Evolutionary conservation across 805 yeast species (phyloP), one percentile per base, ranked within the genome.

Genomic region (Debaryomyces hansenii): DNA sequence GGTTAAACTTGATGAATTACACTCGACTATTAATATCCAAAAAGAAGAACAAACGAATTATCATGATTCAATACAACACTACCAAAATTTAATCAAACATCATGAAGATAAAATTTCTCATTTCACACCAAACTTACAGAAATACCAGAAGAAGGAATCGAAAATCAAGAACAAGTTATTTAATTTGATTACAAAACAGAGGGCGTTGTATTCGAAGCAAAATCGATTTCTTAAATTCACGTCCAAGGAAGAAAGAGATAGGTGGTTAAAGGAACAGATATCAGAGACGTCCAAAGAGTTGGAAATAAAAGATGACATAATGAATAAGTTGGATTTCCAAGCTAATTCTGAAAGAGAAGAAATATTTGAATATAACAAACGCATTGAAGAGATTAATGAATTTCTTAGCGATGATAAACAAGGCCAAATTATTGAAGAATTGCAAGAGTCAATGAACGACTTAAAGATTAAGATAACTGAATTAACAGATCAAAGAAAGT

Each of bases 401-500:
- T 10, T 35, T 8, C 45, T 62, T 10, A 44, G 49, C 27, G 50
- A 54, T 24, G 45, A 41, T 0, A 31, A 41, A 5, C 47, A 48
- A 18, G 33, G 42, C 4, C 37, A 46, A 9, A 41, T 49, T 12
- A 32, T 53, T 5, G 49, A 47, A 16, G 36, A 35, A 4, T 47
- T 76, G 10, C 67, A 69, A 41, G 69, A 67, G 11, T 55, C 69
- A 2, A 59, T 80, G 2, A 58, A 66, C 20, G 74, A 75, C 0
- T 54, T 77, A 16, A 83, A 76, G 53, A 48, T 57, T 3, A 56
- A 72, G 20, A 74, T 80, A 40, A 63, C 69, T 16, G 64, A 59
- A 2, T 70, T 81, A 21, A 74, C 79, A 10, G 96, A 90, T 56
- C 75, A 80, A 49, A 78, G 95, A 55, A 90, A 87, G 58, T 67